Percentiles rank a stretch among this genome's conserved stretches.
Evolutionary conservation across 768 basidiomycete species (phyloP).

Genomic region (Coprinopsis cinerea): DNA sequence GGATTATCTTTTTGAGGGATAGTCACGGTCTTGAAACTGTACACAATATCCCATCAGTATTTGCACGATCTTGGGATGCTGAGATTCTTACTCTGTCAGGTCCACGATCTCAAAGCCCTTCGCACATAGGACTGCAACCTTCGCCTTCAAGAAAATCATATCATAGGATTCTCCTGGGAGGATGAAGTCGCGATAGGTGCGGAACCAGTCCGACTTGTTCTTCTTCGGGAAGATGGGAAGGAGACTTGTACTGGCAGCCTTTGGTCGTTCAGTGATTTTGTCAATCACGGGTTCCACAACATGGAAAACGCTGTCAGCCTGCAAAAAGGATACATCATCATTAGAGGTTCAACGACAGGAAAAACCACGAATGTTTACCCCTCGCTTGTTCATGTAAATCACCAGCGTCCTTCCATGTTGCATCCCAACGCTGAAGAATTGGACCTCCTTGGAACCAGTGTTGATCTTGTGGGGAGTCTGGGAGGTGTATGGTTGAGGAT

Average conservation of each 20-base stretch:
- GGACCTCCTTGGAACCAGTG: conserved; percentile 86
- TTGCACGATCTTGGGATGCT: background rate
- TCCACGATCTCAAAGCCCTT: conserved; percentile 99
- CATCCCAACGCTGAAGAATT: conserved; percentile 92
- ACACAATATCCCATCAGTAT: background rate
- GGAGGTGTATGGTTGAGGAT: conserved; percentile 50
- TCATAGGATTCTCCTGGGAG: conserved; percentile 87
- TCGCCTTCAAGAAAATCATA: conserved; percentile 87
- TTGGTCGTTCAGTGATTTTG: conserved; percentile 75
- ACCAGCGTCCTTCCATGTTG: conserved; percentile 83
- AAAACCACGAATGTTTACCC: conserved; percentile 30
- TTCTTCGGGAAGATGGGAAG: conserved; percentile 74
- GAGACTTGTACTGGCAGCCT: conserved; percentile 63
- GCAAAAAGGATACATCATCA: background rate
- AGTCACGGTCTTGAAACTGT: conserved; percentile 80
- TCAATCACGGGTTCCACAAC: conserved; percentile 95
- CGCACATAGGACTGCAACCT: conserved; percentile 88
- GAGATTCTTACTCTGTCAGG: conserved; percentile 66
- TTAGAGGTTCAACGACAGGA: background rate
- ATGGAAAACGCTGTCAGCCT: conserved; percentile 90
- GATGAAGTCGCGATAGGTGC: conserved; percentile 91
- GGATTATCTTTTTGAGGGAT: conserved; percentile 76
- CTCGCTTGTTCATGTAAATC: conserved; percentile 92
- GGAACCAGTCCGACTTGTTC: conserved; percentile 90
- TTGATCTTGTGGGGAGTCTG: conserved; percentile 89